Percentiles rank a stretch among this genome's conserved stretches.
phyloP scores from a whole-genome alignment of 306 rosid species.

The Pyrus betulifolia region DNA sequence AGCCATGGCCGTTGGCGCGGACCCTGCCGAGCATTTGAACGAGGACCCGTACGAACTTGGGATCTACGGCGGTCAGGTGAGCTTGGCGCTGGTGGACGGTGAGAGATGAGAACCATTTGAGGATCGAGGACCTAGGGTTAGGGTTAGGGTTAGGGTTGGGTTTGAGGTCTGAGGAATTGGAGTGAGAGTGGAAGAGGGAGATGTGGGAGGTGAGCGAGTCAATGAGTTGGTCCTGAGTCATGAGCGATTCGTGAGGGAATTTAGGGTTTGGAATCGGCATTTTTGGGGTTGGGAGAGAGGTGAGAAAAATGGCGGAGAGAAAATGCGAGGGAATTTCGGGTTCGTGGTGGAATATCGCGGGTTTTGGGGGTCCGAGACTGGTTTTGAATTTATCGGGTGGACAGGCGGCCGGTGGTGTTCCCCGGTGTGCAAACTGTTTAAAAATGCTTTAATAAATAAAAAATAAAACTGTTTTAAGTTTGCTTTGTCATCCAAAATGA shows the following conservation, averaged over 20 bases:
- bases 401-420: background rate
- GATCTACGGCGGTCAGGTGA: constrained; percentile 56
- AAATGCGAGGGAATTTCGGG: background rate
- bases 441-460: no score
- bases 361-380: background rate
- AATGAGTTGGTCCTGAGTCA: constrained; percentile 66
- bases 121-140: constrained; percentile 47
- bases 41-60: constrained; percentile 49
- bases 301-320: background rate
- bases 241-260: constrained; percentile 22
- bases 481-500: no score
- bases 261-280: constrained; percentile 13
- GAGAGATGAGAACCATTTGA: constrained; percentile 81
- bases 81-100: constrained; percentile 61
- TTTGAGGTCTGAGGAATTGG: constrained; percentile 18
- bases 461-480: no score
- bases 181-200: constrained; percentile 63
- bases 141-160: constrained; percentile 36
- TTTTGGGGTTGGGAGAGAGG: background rate
- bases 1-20: constrained; percentile 45
- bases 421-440: background rate
- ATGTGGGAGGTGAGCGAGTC: constrained; percentile 83
- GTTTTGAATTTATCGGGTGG: background rate
- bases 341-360: background rate
- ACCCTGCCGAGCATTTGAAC: constrained; percentile 56